These are phyloP conservation scores for Penicillium brasilianum DNA, from an alignment of 2,329 filamentous ascomycete species.

Conservation along the genomic window DNA sequence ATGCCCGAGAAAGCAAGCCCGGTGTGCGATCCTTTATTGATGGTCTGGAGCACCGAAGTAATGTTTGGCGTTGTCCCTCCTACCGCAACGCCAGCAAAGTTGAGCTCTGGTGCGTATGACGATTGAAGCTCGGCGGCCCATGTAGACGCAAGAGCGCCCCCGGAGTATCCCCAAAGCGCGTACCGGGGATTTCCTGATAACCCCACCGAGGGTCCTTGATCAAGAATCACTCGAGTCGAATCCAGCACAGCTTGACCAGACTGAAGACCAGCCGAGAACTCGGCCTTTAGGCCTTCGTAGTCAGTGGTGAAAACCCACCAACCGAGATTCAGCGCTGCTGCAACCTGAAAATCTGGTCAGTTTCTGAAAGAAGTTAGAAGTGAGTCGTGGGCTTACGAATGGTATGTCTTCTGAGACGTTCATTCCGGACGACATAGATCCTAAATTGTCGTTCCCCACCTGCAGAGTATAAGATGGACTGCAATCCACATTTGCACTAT, in stretches of 20 bases:
- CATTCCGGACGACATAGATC: conserved; percentile 2
- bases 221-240: conserved; percentile 47
- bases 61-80: conserved; percentile 40
- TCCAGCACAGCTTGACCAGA: conserved; percentile 52
- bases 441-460: conserved; percentile 35
- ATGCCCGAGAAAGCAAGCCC: conserved; percentile 33
- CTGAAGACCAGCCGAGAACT: conserved; percentile 48
- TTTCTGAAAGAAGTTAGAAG: conserved; percentile 21
- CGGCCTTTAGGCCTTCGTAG: conserved; percentile 51
- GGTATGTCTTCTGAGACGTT: conserved; percentile 15
- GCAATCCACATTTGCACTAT: conserved; percentile 25
- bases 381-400: conserved; percentile 23
- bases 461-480: conserved; percentile 32
- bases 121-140: conserved; percentile 27
- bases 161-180: conserved; percentile 30
- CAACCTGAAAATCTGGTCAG: conserved; percentile 32
- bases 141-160: conserved; percentile 20
- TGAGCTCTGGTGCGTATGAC: conserved; percentile 23
- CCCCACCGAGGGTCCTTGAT: conserved; percentile 33
- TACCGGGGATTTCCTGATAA: conserved; percentile 18
- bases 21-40: conserved; percentile 31
- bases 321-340: conserved; percentile 46
- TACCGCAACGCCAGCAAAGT: conserved; percentile 35
- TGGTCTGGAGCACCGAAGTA: conserved; percentile 27
- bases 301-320: conserved; percentile 56